Conservation (phyloP, 2,329 filamentous ascomycete genomes). For the Rutstroemia sydowiana region DNA sequence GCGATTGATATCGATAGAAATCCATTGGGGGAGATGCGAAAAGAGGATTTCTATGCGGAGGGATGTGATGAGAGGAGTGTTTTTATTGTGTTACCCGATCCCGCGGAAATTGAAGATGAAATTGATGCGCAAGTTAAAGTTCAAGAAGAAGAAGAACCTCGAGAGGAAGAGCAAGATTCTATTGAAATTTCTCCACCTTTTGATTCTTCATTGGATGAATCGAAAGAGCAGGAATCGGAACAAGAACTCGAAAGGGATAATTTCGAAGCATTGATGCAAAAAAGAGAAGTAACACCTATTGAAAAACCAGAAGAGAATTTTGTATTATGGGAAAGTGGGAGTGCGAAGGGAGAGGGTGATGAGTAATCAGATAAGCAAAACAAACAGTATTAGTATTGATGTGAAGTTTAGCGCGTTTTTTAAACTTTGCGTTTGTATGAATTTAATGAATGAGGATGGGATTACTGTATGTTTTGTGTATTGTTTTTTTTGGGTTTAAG, state of each 20-base stretch:
- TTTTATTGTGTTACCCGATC: conserved; percentile 52
- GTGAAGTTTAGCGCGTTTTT: neutral
- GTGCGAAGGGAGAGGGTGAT: conserved; percentile 45
- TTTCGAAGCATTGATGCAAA: conserved; percentile 33
- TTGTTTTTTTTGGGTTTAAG: neutral
- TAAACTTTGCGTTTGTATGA: neutral
- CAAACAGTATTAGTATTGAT: no score
- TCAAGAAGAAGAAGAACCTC: neutral
- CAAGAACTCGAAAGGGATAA: conserved; percentile 18
- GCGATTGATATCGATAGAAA: conserved; percentile 56
- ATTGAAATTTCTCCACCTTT: no score
- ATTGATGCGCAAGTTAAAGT: no score
- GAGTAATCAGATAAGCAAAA: neutral
- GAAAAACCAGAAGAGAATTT: conserved; percentile 54
- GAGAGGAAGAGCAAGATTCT: neutral
- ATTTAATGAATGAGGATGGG: neutral
- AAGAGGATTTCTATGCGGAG: conserved; percentile 58
- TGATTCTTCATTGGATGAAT: neutral
- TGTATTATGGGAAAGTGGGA: conserved; percentile 65
- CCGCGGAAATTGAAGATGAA: neutral
- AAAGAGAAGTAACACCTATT: conserved; percentile 43
- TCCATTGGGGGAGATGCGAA: conserved; percentile 60
- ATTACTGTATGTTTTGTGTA: neutral
- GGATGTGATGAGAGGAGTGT: conserved; percentile 57
- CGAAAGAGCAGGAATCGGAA: neutral